A percentile compares a stretch with the other conserved stretches of the same genome.
These are phyloP conservation scores for Trichodelitschia bisporula DNA, from an alignment of 495 filamentous ascomycete species.

Conservation along the genomic window DNA sequence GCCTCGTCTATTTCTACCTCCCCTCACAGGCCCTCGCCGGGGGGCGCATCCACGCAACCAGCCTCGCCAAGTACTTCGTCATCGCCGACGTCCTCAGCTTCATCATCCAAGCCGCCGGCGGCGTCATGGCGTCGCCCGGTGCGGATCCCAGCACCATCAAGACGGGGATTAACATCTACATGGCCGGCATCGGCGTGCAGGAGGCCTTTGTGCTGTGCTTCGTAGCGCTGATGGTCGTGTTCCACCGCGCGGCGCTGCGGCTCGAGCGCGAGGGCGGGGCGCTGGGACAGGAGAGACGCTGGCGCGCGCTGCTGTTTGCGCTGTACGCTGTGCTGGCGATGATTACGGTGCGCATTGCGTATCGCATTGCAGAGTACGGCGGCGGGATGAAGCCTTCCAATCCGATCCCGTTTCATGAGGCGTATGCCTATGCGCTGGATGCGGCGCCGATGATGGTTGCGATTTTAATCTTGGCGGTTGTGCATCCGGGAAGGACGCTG, in stretches of 20 bases:
- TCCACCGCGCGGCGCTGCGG: constrained; percentile 19
- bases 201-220: constrained; percentile 33
- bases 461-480: constrained; percentile 20
- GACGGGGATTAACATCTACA: constrained; percentile 31
- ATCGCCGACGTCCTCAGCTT: constrained; percentile 36
- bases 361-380: constrained; percentile 30
- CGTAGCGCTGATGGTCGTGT: too few relatives aligned
- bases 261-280: constrained; percentile 4
- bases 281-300: constrained; percentile 6
- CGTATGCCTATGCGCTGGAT: constrained; percentile 29
- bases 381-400: constrained; percentile 16
- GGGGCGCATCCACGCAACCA: constrained; percentile 24
- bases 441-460: constrained; percentile 31
- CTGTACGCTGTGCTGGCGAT: constrained; percentile 25
- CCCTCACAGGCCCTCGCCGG: too few relatives aligned
- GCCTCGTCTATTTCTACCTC: constrained; percentile 35
- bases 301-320: constrained; percentile 22
- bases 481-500: constrained; percentile 29
- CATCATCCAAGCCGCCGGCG: constrained; percentile 33
- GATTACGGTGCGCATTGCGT: constrained; percentile 36
- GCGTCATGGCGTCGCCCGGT: constrained; percentile 16
- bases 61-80: constrained; percentile 32
- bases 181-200: constrained; percentile 35
- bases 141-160: constrained; percentile 7
- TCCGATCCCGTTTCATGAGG: constrained; percentile 25